phyloP scores from a whole-genome alignment of 345 rosid genomes.

The Corchorus capsularis region DNA sequence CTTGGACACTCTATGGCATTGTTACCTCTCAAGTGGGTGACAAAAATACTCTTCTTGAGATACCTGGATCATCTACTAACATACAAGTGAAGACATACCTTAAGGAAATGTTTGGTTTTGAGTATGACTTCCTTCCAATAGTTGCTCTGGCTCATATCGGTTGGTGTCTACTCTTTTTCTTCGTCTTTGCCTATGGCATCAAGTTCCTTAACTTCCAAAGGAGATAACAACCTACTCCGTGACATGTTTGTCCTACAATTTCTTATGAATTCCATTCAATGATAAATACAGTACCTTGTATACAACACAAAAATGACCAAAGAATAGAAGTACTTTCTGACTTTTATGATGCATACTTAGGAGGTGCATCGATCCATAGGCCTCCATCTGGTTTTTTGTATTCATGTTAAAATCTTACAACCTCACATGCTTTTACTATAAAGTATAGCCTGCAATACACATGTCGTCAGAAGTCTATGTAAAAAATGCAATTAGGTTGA shows the following conservation, averaged over 20 bases:
- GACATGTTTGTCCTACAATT: background rate
- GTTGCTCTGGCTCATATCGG: constrained; percentile 57
- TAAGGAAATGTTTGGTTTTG: constrained; percentile 46
- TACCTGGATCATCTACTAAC: constrained; percentile 40
- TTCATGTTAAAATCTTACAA: too few species aligned
- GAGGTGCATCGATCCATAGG: too few species aligned
- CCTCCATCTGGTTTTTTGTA: too few species aligned
- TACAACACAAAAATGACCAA: background rate
- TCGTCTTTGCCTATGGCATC: constrained; percentile 54
- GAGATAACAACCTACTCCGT: constrained; percentile 29
- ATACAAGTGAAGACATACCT: constrained; percentile 43
- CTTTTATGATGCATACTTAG: too few species aligned
- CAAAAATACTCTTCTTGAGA: constrained; percentile 25
- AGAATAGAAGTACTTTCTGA: too few species aligned
- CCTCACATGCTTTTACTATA: too few species aligned
- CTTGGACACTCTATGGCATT: constrained; percentile 78
- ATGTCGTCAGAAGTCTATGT: too few species aligned
- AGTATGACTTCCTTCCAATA: constrained; percentile 60
- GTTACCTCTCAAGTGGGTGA: constrained; percentile 75
- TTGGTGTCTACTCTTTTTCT: constrained; percentile 47
- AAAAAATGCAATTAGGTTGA: too few species aligned
- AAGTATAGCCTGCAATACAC: too few species aligned
- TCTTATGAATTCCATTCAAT: background rate
- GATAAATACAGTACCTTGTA: background rate
- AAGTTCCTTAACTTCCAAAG: constrained; percentile 62